Evolutionary conservation across 768 basidiomycete genomes (phyloP).

Genomic region (Chalciporus pseudorubinellus): DNA sequence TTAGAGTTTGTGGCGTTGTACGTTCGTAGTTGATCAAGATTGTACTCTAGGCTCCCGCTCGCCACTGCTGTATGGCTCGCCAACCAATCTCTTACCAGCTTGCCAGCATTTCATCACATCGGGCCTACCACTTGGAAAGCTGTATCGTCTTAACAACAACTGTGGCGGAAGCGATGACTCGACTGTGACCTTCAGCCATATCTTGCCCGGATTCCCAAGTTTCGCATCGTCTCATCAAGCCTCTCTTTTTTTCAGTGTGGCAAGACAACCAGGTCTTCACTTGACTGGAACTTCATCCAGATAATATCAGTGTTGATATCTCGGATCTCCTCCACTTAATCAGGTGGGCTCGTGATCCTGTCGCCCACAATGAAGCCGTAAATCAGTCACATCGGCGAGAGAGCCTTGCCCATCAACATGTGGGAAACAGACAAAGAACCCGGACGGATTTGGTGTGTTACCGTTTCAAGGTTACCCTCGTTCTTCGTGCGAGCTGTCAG

Average conservation of each 20-base stretch:
- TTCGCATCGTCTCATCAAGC: no score
- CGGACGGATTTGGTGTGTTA: conserved; percentile 7
- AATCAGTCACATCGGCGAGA: conserved; percentile 8
- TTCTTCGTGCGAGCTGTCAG: conserved; percentile 10
- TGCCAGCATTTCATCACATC: neutral
- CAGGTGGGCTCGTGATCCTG: neutral
- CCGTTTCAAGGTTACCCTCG: neutral
- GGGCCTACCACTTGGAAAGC: neutral
- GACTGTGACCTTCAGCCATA: neutral
- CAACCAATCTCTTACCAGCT: no score
- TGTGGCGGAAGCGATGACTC: neutral
- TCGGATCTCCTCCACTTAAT: conserved; percentile 3
- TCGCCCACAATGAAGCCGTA: conserved; percentile 12
- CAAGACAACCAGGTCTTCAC: neutral
- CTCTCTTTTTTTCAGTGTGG: neutral
- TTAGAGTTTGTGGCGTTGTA: conserved; percentile 16
- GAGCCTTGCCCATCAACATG: neutral
- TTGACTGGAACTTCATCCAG: neutral
- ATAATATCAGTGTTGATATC: neutral
- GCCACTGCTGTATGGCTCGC: no score
- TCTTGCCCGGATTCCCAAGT: conserved; percentile 19
- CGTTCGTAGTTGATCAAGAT: neutral
- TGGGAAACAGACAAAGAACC: conserved; percentile 13
- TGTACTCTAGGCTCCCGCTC: neutral
- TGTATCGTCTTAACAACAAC: neutral